Conservation (phyloP, 2,329 filamentous ascomycete species). For the Alternaria sp. region DNA sequence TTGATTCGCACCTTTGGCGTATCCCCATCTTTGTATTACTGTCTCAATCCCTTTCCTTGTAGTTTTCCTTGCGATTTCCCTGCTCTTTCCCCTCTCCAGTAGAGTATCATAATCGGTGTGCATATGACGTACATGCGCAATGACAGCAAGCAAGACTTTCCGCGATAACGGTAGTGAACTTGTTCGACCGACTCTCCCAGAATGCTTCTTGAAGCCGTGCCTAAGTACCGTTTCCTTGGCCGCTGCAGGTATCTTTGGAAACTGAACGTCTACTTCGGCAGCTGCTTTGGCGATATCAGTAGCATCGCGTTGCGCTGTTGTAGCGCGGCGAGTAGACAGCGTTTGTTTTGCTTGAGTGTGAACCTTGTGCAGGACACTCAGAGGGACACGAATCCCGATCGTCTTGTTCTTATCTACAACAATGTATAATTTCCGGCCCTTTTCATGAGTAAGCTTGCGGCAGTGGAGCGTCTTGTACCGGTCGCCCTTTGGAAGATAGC, state of each 20-base stretch:
- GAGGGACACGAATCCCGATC: constrained; percentile 57
- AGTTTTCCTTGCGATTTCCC: constrained; percentile 35
- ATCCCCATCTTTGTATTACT: constrained; percentile 39
- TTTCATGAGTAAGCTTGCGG: constrained; percentile 43
- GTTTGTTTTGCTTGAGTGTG: constrained; percentile 52
- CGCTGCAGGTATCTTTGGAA: constrained; percentile 52
- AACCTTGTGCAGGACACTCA: constrained; percentile 51
- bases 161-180: constrained; percentile 49
- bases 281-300: constrained; percentile 30
- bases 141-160: constrained; percentile 58
- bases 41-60: constrained; percentile 33
- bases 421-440: constrained; percentile 38
- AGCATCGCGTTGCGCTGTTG: constrained; percentile 47
- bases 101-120: constrained; percentile 61
- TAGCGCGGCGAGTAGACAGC: constrained; percentile 50
- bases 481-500: constrained; percentile 47
- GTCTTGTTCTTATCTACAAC: constrained; percentile 41
- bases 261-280: constrained; percentile 50
- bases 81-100: constrained; percentile 20
- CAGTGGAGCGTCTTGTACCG: constrained; percentile 48
- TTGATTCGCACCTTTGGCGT: constrained; percentile 29
- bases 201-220: constrained; percentile 58
- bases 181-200: constrained; percentile 60
- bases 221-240: constrained; percentile 50
- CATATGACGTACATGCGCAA: constrained; percentile 60